A percentile compares a stretch with the other conserved stretches of the same genome.
phyloP scores from a whole-genome alignment of 768 basidiomycete species.

The Trametes meyenii region DNA sequence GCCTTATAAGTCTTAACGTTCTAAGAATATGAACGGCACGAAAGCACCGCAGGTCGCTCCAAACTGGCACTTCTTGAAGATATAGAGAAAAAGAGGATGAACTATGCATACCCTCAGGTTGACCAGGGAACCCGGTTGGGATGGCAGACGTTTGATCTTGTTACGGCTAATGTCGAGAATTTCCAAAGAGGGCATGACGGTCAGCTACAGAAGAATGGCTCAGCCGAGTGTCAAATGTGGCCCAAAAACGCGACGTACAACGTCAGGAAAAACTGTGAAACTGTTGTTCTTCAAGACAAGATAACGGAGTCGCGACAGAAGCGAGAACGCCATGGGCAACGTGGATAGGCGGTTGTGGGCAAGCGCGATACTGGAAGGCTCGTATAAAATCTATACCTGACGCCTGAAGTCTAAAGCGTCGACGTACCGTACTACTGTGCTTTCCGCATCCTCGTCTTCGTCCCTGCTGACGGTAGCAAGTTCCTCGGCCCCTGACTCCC shows the following conservation, averaged over 20 bases:
- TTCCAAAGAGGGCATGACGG: slow-evolving; percentile 83
- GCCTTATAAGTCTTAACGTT: no score
- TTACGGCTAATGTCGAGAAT: slow-evolving; percentile 95
- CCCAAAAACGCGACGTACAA: slow-evolving; percentile 55
- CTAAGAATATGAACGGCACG: neutral
- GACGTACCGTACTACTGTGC: slow-evolving; percentile 62
- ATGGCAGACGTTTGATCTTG: slow-evolving; percentile 79
- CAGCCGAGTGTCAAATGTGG: neutral
- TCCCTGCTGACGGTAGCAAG: slow-evolving; percentile 64
- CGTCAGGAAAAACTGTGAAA: slow-evolving; percentile 82
- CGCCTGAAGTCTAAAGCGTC: slow-evolving; percentile 19
- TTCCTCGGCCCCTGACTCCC: slow-evolving; percentile 72
- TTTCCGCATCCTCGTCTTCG: slow-evolving; percentile 49
- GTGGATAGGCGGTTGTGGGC: slow-evolving; percentile 81
- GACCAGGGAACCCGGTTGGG: slow-evolving; percentile 74
- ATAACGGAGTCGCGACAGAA: slow-evolving; percentile 77
- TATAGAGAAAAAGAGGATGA: neutral
- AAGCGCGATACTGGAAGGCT: slow-evolving; percentile 70
- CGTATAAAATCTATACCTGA: neutral
- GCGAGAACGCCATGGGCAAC: slow-evolving; percentile 73
- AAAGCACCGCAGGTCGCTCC: neutral
- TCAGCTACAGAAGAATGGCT: slow-evolving; percentile 55
- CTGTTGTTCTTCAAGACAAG: slow-evolving; percentile 86
- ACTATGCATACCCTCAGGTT: slow-evolving; percentile 64
- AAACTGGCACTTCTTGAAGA: no score